Conservation (phyloP, 106 monocot genomes). For the Ottelia alismoides region DNA sequence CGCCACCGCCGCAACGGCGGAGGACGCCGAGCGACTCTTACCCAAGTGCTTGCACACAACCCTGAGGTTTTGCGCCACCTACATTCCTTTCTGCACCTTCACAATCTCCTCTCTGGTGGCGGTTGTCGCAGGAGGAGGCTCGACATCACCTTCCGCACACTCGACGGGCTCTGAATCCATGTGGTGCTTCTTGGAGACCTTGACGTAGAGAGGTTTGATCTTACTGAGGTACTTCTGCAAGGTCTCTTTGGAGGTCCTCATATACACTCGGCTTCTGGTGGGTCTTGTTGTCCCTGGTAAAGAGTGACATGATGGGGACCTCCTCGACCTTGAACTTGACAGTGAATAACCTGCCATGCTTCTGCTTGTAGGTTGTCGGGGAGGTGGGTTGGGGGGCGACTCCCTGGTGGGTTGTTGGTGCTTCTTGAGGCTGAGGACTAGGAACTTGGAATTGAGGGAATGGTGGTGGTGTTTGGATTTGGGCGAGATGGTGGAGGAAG, state of each 20-base stretch:
- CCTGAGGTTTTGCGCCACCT: constrained; percentile 7
- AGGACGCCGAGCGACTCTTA: constrained; percentile 35
- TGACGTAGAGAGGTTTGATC: constrained; percentile 58
- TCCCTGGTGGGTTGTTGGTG: too few relatives aligned
- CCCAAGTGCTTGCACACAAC: constrained; percentile 16
- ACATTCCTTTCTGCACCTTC: not conserved
- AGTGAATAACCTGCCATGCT: constrained; percentile 12
- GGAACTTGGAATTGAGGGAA: too few relatives aligned
- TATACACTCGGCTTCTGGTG: not conserved
- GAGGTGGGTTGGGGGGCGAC: too few relatives aligned
- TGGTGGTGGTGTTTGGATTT: too few relatives aligned
- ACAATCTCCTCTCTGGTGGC: too few relatives aligned
- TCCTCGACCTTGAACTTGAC: constrained; percentile 43
- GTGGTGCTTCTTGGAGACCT: constrained; percentile 30
- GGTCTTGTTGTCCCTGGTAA: constrained; percentile 28
- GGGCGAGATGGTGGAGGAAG: too few relatives aligned
- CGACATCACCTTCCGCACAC: too few relatives aligned
- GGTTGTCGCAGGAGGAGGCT: too few relatives aligned
- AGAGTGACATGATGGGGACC: constrained; percentile 44
- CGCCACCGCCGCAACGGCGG: constrained; percentile 10
- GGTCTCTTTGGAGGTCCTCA: constrained; percentile 15
- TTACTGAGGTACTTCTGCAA: constrained; percentile 40
- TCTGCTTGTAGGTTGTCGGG: constrained; percentile 1
- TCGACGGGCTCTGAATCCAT: too few relatives aligned
- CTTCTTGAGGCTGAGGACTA: too few relatives aligned